Base-by-base conservation (phyloP, 192 early-diverging fungal species). In the Linnemannia hyalina region DNA sequence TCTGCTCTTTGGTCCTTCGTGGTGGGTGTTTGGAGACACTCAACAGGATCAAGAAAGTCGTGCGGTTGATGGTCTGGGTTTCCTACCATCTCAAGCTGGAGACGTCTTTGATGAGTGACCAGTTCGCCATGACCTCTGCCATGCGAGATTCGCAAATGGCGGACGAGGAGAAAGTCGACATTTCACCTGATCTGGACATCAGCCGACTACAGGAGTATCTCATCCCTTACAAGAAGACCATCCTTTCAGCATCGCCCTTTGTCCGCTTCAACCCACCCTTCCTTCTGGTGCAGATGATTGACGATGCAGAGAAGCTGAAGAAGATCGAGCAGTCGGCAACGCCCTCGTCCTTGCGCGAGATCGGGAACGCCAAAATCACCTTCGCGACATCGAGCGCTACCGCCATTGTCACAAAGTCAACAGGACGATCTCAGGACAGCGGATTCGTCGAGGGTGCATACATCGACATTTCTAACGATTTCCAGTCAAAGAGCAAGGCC, bases 11-110 rank as follows among this genome's bases (percentile, higher is more conserved):
- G 52, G 94, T 97, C 15, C 81, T 99, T 65, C 94, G 98, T 20
- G 98, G 98, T n/a, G 97, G 91, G 8, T 90, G 90, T 18, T 76
- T 93, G 40, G 89, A 92, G 36, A 83, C 85, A 20, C 90, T 99
- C 69, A 89, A 84, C 49, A 89, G 92, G 26, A 92, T 98, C 73
- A 99, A 99, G 80, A 92, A 93, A 68, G 91, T 99, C 4, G 91
- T 96, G 20, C 92, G 95, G 41, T 88, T 99, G 23, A 94, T 97
- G 88, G 93, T 96, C 11, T 95, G 95, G 83, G 94, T 97, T 13
- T 94, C 96, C 0, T 96, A 98, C 85, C 98, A 96, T 81, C 92
- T 98, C 41, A 92, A 95, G 76, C 91, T 99, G 35, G 98, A 99
- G 85, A 93, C 94, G 4, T 92, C 92, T 32, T 83, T 99, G 9